Evolutionary conservation across 202 grass and related monocot genomes (phyloP).

Genomic region (Hordeum pubiflorum): DNA sequence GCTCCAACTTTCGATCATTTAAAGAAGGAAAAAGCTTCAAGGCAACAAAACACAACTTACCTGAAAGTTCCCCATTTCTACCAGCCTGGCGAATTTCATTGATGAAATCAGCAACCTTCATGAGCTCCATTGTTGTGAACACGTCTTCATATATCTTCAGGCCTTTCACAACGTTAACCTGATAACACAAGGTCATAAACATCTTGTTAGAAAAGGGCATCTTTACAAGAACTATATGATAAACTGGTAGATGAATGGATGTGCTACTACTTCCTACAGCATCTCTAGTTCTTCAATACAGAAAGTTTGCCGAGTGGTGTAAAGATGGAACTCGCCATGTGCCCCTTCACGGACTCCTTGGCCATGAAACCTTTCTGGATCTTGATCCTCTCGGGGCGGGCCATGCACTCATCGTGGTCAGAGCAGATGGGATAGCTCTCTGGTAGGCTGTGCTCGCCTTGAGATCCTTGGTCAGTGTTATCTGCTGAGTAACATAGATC

Average conservation of each 20-base stretch:
- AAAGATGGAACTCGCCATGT: constrained; percentile 86
- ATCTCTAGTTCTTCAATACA: constrained; percentile 56
- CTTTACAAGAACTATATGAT: background rate
- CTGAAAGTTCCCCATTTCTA: constrained; percentile 87
- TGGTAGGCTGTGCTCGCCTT: constrained; percentile 64
- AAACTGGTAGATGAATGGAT: constrained; percentile 12
- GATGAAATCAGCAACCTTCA: constrained; percentile 67
- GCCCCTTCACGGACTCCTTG: constrained; percentile 93
- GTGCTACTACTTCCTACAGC: constrained; percentile 60
- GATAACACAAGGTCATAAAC: constrained; percentile 30
- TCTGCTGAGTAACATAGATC: constrained; percentile 48
- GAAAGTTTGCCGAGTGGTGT: constrained; percentile 46
- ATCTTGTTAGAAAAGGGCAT: constrained; percentile 12
- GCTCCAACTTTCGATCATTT: background rate
- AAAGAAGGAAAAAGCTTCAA: background rate
- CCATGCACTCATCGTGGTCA: constrained; percentile 59
- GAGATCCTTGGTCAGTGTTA: constrained; percentile 63
- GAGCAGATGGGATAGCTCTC: constrained; percentile 65
- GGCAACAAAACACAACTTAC: constrained; percentile 33
- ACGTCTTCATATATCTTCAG: constrained; percentile 94
- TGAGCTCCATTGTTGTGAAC: constrained; percentile 79
- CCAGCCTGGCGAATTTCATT: constrained; percentile 89
- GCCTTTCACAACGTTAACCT: constrained; percentile 97
- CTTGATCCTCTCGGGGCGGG: constrained; percentile 79
- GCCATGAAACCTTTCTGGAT: constrained; percentile 96